Conservation (phyloP, 2,329 filamentous ascomycete species). For the Dichotomopilus funicola region DNA sequence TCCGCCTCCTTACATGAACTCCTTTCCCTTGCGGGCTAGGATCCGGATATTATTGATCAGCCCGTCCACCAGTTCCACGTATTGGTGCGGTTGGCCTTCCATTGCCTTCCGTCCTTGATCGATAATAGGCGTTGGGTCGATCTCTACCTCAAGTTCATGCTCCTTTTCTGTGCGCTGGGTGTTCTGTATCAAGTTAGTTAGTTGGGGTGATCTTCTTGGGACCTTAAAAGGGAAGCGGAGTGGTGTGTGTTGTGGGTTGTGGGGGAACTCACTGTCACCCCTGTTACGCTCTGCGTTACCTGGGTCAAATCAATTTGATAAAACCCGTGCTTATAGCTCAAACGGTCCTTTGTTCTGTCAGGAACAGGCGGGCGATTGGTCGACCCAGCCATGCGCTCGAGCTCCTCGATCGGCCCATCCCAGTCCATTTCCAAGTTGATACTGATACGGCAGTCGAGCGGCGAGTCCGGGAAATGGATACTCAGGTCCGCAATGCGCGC, state of each 20-base stretch:
- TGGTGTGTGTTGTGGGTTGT: background rate
- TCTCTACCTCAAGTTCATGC: constrained; percentile 76
- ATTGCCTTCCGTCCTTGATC: constrained; percentile 57
- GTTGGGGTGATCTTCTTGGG: background rate
- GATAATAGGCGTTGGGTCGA: constrained; percentile 56
- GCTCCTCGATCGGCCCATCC: constrained; percentile 58
- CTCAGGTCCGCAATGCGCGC: constrained; percentile 82
- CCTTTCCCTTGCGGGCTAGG: constrained; percentile 35
- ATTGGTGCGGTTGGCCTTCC: constrained; percentile 49
- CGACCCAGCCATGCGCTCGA: constrained; percentile 37
- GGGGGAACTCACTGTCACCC: constrained; percentile 15
- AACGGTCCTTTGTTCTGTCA: constrained; percentile 77
- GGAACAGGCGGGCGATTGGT: constrained; percentile 36
- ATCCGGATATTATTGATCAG: constrained; percentile 67
- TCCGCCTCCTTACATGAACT: constrained; percentile 2
- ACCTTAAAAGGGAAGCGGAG: background rate
- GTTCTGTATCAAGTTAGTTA: constrained; percentile 26
- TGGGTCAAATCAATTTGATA: constrained; percentile 93
- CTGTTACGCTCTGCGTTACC: constrained; percentile 52
- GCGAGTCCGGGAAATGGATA: constrained; percentile 67
- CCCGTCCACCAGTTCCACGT: constrained; percentile 62
- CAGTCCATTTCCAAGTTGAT: constrained; percentile 92
- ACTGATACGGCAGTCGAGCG: constrained; percentile 87
- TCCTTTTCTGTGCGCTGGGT: constrained; percentile 50
- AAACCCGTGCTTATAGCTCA: constrained; percentile 82